Percentiles rank a stretch among this genome's conserved stretches.
phyloP scores from a whole-genome alignment of 2,329 filamentous ascomycete genomes.

The Oidium heveae region DNA sequence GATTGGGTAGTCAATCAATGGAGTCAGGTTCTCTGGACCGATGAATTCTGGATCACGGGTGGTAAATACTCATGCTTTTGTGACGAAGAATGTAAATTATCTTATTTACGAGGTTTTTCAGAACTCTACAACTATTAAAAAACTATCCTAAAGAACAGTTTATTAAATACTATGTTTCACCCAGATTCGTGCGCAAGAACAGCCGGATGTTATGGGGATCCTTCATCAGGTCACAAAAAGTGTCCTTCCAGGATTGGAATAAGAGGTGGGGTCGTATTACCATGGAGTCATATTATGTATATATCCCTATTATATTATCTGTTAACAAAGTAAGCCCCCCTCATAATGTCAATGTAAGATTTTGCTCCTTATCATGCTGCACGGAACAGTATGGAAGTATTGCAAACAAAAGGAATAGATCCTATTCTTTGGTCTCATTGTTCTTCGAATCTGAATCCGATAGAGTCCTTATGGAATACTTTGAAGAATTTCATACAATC shows the following conservation, averaged over 20 bases:
- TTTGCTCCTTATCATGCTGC: background rate
- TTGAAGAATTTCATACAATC: background rate
- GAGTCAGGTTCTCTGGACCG: no score
- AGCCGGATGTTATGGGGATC: background rate
- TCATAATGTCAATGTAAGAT: background rate
- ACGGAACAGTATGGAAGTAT: background rate
- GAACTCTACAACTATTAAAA: background rate
- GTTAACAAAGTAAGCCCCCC: background rate
- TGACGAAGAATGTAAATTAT: background rate
- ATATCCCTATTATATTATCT: background rate
- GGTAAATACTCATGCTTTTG: background rate
- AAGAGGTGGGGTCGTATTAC: no score
- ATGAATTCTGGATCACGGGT: background rate
- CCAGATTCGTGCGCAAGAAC: background rate
- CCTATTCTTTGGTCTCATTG: background rate
- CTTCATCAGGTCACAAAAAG: background rate
- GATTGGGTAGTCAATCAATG: no score
- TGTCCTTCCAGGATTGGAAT: background rate
- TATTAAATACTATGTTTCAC: background rate
- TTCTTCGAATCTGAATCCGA: background rate
- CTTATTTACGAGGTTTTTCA: background rate
- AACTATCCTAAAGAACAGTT: background rate
- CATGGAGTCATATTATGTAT: background rate
- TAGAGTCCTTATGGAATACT: background rate
- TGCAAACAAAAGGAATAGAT: background rate